Conservation (phyloP, 306 rosid species). For the Sechiopsis laciniata region DNA sequence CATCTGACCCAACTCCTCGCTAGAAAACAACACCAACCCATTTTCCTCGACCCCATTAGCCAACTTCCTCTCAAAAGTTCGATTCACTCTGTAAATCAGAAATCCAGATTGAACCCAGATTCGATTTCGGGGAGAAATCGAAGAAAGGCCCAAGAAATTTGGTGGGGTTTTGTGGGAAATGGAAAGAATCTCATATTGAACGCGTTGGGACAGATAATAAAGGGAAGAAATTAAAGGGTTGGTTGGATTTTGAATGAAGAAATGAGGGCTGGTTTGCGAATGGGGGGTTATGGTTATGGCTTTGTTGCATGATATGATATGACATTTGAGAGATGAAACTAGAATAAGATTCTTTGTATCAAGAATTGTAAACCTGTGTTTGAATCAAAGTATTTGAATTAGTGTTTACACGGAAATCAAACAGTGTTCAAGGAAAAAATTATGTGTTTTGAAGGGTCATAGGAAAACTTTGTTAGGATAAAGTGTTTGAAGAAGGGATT, state of each 20-base stretch:
- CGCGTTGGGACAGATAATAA: background rate
- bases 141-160: constrained; percentile 24
- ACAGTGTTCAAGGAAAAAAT: too few species aligned
- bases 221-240: background rate
- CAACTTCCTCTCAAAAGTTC: constrained; percentile 34
- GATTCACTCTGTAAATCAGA: constrained; percentile 41
- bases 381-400: too few species aligned
- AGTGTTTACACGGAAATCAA: too few species aligned
- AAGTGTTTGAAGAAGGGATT: too few species aligned
- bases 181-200: background rate
- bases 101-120: constrained; percentile 26
- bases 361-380: too few species aligned
- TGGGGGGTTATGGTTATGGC: too few species aligned
- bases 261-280: too few species aligned
- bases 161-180: constrained; percentile 24
- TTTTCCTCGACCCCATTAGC: constrained; percentile 48
- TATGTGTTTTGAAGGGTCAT: too few species aligned
- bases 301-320: too few species aligned
- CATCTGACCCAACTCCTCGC: constrained; percentile 76
- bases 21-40: constrained; percentile 48
- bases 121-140: constrained; percentile 29
- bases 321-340: too few species aligned
- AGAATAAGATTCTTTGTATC: too few species aligned
- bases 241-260: constrained; percentile 19
- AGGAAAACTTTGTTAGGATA: too few species aligned